A percentile compares a stretch with the other conserved stretches of the same genome.
Conservation (phyloP, 768 basidiomycete genomes). For the Hydnomerulius pinastri region DNA sequence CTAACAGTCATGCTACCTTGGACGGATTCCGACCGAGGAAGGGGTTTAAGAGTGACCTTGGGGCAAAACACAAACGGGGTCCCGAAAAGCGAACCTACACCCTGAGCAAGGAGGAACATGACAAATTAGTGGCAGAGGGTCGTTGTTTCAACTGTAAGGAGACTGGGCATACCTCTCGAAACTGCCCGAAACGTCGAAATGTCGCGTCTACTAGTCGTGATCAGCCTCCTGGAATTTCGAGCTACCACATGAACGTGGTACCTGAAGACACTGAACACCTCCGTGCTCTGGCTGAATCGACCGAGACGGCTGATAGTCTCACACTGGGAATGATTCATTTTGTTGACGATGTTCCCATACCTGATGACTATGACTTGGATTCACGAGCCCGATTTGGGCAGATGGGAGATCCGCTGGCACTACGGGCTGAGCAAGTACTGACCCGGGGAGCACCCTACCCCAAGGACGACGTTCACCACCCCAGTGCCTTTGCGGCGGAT, state of each 20-base stretch:
- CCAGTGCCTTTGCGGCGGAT: no score
- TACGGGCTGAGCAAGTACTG: not conserved
- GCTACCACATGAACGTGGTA: no score
- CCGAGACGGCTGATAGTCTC: no score
- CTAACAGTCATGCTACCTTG: no score
- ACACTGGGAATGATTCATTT: no score
- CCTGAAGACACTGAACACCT: no score
- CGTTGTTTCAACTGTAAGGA: constrained; percentile 1
- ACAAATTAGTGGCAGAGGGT: not conserved
- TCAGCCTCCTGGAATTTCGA: not conserved
- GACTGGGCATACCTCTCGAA: not conserved
- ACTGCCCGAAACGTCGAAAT: not conserved
- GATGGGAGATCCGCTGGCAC: not conserved
- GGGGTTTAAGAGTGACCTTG: not conserved
- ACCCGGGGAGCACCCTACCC: not conserved
- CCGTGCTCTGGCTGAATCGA: no score
- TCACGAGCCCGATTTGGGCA: not conserved
- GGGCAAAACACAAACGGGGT: not conserved
- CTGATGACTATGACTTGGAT: not conserved
- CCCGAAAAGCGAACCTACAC: not conserved
- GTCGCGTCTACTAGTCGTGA: not conserved
- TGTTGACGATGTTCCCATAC: no score
- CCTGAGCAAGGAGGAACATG: not conserved
- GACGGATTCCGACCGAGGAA: no score
- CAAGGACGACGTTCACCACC: not conserved